A percentile compares a stretch with the other conserved stretches of the same genome.
phyloP scores from a whole-genome alignment of 1,284 basidiomycete genomes.

The Pascua sp. region DNA sequence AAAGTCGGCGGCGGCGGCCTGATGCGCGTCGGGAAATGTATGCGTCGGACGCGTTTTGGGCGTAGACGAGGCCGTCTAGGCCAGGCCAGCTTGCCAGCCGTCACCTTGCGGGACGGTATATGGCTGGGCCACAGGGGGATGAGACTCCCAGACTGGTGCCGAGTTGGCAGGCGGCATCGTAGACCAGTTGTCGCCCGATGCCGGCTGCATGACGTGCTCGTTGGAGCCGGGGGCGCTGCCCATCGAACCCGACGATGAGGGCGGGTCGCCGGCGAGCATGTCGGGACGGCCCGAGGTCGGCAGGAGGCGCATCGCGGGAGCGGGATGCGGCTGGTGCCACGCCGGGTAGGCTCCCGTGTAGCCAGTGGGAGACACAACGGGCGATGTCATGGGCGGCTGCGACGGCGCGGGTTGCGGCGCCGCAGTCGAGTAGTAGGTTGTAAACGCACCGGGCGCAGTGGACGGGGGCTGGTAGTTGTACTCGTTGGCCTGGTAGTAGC shows the following conservation, averaged over 20 bases:
- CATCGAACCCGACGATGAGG: slow-evolving; percentile 17
- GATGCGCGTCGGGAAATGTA: too few relatives aligned
- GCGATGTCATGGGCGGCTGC: slow-evolving; percentile 14
- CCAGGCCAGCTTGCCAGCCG: slow-evolving; percentile 20
- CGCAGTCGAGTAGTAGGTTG: slow-evolving; percentile 9
- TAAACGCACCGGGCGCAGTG: slow-evolving; percentile 14
- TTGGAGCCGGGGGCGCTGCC: slow-evolving; percentile 13
- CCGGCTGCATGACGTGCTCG: slow-evolving; percentile 1
- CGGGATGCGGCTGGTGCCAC: slow-evolving; percentile 12
- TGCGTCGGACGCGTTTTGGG: background rate
- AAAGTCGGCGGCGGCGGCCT: too few relatives aligned
- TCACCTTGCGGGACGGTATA: slow-evolving; percentile 14
- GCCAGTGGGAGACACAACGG: slow-evolving; percentile 12
- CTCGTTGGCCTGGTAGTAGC: slow-evolving; percentile 11
- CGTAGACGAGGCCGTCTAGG: slow-evolving; percentile 5
- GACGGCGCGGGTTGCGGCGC: slow-evolving; percentile 3
- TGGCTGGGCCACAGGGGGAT: slow-evolving; percentile 13
- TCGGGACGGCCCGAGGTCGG: slow-evolving; percentile 8
- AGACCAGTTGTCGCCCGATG: too few relatives aligned
- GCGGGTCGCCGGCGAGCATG: slow-evolving; percentile 11
- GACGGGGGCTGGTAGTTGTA: slow-evolving; percentile 25
- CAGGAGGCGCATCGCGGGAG: slow-evolving; percentile 9
- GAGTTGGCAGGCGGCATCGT: too few relatives aligned
- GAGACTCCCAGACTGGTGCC: background rate
- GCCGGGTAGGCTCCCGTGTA: slow-evolving; percentile 6